Conservation (phyloP, 495 filamentous ascomycete species). For the Ascobolus immersus region DNA sequence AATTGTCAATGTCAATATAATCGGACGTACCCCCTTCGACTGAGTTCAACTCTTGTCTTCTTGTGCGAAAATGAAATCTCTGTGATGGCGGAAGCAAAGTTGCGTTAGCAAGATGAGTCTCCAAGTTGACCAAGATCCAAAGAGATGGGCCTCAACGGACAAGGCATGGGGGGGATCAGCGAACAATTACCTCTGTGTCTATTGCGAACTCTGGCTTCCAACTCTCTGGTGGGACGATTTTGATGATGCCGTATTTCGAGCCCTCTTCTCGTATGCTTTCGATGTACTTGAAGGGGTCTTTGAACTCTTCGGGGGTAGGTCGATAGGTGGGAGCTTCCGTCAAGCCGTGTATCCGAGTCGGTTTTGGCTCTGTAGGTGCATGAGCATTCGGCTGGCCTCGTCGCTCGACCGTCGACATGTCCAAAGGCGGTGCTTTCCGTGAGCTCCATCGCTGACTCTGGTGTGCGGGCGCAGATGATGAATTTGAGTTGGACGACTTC, state of each 20-base stretch:
- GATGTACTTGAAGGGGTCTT: conserved; percentile 79
- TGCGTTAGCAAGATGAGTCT: conserved; percentile 4
- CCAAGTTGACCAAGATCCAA: background rate
- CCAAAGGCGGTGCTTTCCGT: conserved; percentile 45
- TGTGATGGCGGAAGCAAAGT: conserved; percentile 18
- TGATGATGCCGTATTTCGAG: conserved; percentile 65
- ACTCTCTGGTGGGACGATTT: conserved; percentile 74
- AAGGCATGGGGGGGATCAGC: background rate
- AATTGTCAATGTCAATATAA: conserved; percentile 14
- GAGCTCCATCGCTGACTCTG: conserved; percentile 34
- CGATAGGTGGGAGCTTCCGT: conserved; percentile 77
- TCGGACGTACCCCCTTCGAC: conserved; percentile 78
- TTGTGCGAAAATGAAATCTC: conserved; percentile 90
- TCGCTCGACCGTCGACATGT: conserved; percentile 75
- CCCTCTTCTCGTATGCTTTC: conserved; percentile 69
- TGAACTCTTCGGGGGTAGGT: conserved; percentile 82
- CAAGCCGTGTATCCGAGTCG: conserved; percentile 50
- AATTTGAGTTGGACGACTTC: conserved; percentile 11
- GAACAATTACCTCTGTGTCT: conserved; percentile 73
- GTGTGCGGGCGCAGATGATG: conserved; percentile 9
- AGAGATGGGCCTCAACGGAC: background rate
- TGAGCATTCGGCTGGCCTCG: too few species aligned
- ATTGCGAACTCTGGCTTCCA: conserved; percentile 94
- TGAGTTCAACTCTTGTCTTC: conserved; percentile 91
- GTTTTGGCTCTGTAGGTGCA: conserved; percentile 42